phyloP scores from a whole-genome alignment of 257 asterid species.

The Fraxinus quadrangulata region DNA sequence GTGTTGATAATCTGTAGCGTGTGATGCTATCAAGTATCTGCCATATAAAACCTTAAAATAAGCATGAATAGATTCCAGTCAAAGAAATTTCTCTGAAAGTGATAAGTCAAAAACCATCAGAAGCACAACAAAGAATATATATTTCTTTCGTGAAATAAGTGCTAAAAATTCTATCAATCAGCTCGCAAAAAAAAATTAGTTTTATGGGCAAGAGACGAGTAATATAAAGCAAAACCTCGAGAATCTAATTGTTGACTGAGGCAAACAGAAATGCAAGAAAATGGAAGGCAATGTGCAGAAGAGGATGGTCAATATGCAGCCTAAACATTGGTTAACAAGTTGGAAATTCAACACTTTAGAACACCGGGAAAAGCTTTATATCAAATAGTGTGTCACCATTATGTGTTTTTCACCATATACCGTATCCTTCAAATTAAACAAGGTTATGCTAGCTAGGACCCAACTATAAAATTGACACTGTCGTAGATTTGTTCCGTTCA shows the following conservation, averaged over 20 bases:
- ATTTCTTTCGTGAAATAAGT: background rate
- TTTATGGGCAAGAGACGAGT: background rate
- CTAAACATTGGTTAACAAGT: background rate
- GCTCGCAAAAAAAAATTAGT: background rate
- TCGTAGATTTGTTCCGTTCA: background rate
- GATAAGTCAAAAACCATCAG: background rate
- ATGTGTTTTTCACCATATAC: background rate
- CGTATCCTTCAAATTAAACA: background rate
- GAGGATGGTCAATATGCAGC: background rate
- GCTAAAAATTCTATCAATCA: background rate
- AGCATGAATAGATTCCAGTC: background rate
- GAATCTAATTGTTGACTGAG: background rate
- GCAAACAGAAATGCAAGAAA: background rate
- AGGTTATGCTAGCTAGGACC: background rate
- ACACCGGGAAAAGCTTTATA: background rate
- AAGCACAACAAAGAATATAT: slow-evolving; percentile 10
- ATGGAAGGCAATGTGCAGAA: background rate
- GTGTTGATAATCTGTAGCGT: slow-evolving; percentile 82
- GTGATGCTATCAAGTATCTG: slow-evolving; percentile 94
- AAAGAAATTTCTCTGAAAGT: background rate
- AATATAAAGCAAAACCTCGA: background rate
- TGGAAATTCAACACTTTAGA: background rate
- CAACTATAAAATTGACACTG: background rate
- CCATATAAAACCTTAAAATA: slow-evolving; percentile 13
- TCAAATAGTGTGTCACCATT: background rate